phyloP scores from a whole-genome alignment of 2,329 filamentous ascomycete genomes.

The Ceratocystis huliohia region DNA sequence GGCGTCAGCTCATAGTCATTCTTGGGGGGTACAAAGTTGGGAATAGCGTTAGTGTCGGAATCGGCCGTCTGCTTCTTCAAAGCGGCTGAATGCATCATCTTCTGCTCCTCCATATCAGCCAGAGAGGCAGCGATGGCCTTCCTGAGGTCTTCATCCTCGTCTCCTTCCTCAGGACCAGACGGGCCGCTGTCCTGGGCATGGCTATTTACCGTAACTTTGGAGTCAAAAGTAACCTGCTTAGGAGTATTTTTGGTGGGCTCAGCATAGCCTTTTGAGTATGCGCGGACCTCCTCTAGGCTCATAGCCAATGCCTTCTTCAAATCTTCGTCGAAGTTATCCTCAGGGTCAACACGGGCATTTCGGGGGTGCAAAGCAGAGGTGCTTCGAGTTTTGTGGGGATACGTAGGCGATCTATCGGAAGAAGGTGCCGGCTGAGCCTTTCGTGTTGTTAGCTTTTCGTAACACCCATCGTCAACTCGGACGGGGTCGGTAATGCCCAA shows the following conservation, averaged over 20 bases:
- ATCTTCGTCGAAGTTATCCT: slow-evolving; percentile 89
- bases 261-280: slow-evolving; percentile 59
- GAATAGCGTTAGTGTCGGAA: slow-evolving; percentile 31
- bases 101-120: slow-evolving; percentile 96
- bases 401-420: slow-evolving; percentile 38
- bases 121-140: slow-evolving; percentile 91
- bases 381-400: slow-evolving; percentile 51
- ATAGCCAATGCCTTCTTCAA: slow-evolving; percentile 87
- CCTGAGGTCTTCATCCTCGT: slow-evolving; percentile 85
- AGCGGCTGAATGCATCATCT: slow-evolving; percentile 72
- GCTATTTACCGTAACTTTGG: slow-evolving; percentile 26
- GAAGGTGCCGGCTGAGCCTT: slow-evolving; percentile 31
- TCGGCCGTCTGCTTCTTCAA: slow-evolving; percentile 60
- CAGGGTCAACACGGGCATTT: slow-evolving; percentile 56
- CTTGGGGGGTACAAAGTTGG: slow-evolving; percentile 55
- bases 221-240: slow-evolving; percentile 21
- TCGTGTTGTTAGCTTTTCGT: slow-evolving; percentile 75
- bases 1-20: slow-evolving; percentile 90
- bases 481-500: slow-evolving; percentile 85
- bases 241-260: slow-evolving; percentile 38
- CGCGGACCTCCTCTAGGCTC: slow-evolving; percentile 88
- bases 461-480: slow-evolving; percentile 90
- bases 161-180: slow-evolving; percentile 42
- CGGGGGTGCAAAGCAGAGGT: slow-evolving; percentile 73
- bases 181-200: slow-evolving; percentile 28